Evolutionary conservation across 1,284 basidiomycete genomes (phyloP), one percentile per base, ranked within the genome.

Genomic region (Thecaphora frezii): DNA sequence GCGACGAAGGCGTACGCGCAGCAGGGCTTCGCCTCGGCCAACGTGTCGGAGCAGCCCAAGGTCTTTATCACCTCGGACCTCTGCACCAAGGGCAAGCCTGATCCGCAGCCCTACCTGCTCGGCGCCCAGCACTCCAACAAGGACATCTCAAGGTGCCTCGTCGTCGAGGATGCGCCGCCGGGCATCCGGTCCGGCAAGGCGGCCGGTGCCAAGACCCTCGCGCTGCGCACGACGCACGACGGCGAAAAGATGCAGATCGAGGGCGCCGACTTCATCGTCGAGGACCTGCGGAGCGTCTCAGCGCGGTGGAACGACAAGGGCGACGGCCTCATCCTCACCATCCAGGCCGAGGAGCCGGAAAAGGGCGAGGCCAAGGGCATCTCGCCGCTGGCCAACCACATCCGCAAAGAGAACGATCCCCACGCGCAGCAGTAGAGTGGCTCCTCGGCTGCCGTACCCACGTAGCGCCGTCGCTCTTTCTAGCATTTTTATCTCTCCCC

Each of bases 101-200:
- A 77, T 45, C 76, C 76, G 4, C 56, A 76, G 60, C 76, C 76
- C 0, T 78, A 78, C 51, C 60, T 74, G 8, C 51, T 69, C 39
- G 76, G 76, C 36, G 76, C 76, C 3, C 46, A 76, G 26, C 51
- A 59, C 24, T 49, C 46, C 30, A 13, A 48, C 18, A 59, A 56
- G 9, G 66, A 76, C 48, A 68, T 73, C 52, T 46, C 52, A 16
- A 43, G 69, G 14, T 76, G 69, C 48, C 49, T 78, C 21, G 76
- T 78, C 21, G 69, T 78, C 4, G 76, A 78, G 50, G 76, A 78
- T 36, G 76, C 76, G 3, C 76, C 76, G 7, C 70, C 76, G 2
- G 76, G 76, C 18, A 58, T 77, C 1, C 48, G 64, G 1, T 55
- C 72, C 9, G 76, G 76, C 23, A 73, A 71, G 46, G 36, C 54